These are phyloP conservation scores for Leccinum subtestaceum DNA, from an alignment of 768 basidiomycete species.

Conservation along the genomic window DNA sequence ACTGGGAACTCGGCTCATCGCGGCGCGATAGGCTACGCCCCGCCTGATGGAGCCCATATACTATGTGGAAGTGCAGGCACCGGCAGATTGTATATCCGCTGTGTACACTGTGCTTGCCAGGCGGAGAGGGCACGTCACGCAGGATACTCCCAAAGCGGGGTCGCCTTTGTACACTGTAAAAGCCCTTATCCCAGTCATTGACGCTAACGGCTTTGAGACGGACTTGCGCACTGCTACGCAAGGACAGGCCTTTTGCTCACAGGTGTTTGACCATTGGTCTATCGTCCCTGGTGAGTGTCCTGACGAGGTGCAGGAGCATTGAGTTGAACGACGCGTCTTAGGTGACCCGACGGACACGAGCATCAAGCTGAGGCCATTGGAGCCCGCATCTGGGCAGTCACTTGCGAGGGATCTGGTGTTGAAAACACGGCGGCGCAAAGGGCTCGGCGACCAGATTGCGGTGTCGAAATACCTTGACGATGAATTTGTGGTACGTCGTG, in stretches of 20 bases:
- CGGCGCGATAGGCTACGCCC: slow-evolving; percentile 74
- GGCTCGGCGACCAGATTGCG: slow-evolving; percentile 94
- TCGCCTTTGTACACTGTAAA: slow-evolving; percentile 98
- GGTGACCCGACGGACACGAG: slow-evolving; percentile 98
- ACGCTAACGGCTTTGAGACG: slow-evolving; percentile 98
- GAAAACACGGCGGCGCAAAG: slow-evolving; percentile 95
- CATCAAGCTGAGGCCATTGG: slow-evolving; percentile 93
- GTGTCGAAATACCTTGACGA: slow-evolving; percentile 97
- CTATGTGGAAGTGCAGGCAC: slow-evolving; percentile 99
- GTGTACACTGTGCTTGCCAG: slow-evolving; percentile 99
- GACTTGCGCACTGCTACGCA: slow-evolving; percentile 96
- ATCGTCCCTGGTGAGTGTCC: slow-evolving; percentile 83
- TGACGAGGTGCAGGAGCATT: neutral
- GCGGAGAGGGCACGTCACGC: slow-evolving; percentile 97
- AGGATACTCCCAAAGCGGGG: slow-evolving; percentile 96
- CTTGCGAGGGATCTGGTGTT: slow-evolving; percentile 92
- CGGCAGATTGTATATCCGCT: slow-evolving; percentile 97
- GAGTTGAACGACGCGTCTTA: slow-evolving; percentile 24
- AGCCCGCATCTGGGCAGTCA: slow-evolving; percentile 95
- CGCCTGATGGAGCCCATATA: slow-evolving; percentile 96
- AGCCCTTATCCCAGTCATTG: slow-evolving; percentile 96
- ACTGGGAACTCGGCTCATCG: neutral
- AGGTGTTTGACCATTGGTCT: slow-evolving; percentile 98
- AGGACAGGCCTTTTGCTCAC: slow-evolving; percentile 98
- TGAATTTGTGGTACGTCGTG: slow-evolving; percentile 79